These are phyloP conservation scores for Coleophoma cylindrospora DNA, from an alignment of 2,329 filamentous ascomycete species.

Conservation along the genomic window DNA sequence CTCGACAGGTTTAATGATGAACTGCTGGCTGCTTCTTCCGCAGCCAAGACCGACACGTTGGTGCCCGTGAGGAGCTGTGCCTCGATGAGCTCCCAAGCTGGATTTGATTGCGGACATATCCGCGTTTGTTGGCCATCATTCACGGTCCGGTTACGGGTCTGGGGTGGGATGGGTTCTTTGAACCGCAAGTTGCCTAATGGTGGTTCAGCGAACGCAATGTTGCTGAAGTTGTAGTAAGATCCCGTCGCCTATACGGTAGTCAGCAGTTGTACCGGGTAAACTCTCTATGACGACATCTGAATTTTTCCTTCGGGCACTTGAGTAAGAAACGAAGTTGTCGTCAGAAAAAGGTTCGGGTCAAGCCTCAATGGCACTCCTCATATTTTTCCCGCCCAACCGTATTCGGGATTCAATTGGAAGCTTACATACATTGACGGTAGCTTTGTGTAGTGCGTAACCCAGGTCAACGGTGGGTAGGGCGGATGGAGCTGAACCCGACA, in stretches of 20 bases:
- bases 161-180: constrained; percentile 31
- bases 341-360: too few species aligned
- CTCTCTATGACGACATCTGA: too few species aligned
- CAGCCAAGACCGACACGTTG: constrained; percentile 3
- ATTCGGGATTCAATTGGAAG: not conserved
- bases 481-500: not conserved
- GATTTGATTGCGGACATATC: constrained; percentile 30
- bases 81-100: constrained; percentile 20
- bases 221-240: constrained; percentile 33
- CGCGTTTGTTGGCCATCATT: constrained; percentile 24
- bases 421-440: constrained; percentile 21
- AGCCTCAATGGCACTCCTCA: not conserved
- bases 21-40: constrained; percentile 1
- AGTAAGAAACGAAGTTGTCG: too few species aligned
- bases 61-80: constrained; percentile 9
- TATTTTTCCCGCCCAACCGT: not conserved
- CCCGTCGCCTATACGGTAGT: constrained; percentile 18
- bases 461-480: constrained; percentile 23
- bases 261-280: too few species aligned
- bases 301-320: too few species aligned
- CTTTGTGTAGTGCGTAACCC: constrained; percentile 23
- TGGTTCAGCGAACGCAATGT: constrained; percentile 40
- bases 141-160: constrained; percentile 24
- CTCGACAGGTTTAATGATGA: constrained; percentile 2
- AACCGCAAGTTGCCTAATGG: constrained; percentile 38